These are phyloP conservation scores for Nigrograna mackinnonii DNA, from an alignment of 2,329 filamentous ascomycete genomes.

Conservation along the genomic window DNA sequence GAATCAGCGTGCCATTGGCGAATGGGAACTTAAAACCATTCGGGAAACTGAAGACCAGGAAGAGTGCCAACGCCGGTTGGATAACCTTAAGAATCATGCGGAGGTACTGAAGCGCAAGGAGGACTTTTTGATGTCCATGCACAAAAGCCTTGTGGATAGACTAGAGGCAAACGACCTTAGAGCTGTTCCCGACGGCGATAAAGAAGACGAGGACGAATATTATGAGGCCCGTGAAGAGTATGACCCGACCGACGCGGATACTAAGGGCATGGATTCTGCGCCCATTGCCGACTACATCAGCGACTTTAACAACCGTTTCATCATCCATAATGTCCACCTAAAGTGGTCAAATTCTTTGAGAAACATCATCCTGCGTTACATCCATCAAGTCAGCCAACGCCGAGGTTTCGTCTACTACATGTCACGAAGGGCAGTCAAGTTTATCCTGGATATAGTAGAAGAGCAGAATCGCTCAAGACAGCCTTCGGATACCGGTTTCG, in stretches of 20 bases:
- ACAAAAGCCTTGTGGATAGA: constrained; percentile 60
- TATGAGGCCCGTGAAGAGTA: constrained; percentile 59
- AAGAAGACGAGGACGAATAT: constrained; percentile 48
- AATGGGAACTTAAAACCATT: constrained; percentile 69
- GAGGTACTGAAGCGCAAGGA: constrained; percentile 61
- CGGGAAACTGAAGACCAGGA: constrained; percentile 57
- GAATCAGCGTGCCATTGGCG: constrained; percentile 73
- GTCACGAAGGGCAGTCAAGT: constrained; percentile 92
- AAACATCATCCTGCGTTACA: constrained; percentile 96
- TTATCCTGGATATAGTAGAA: constrained; percentile 96
- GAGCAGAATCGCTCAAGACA: constrained; percentile 74
- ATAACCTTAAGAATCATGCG: constrained; percentile 59
- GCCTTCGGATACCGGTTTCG: constrained; percentile 27
- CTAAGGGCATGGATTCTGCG: constrained; percentile 63
- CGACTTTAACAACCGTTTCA: constrained; percentile 97
- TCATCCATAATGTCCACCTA: constrained; percentile 94
- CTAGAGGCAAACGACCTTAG: constrained; percentile 61
- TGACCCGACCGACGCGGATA: constrained; percentile 49
- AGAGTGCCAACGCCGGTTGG: constrained; percentile 59
- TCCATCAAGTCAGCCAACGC: constrained; percentile 94
- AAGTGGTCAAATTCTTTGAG: constrained; percentile 98
- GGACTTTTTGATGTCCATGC: constrained; percentile 61
- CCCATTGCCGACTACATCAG: constrained; percentile 81
- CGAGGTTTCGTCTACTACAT: constrained; percentile 98
- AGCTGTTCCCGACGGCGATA: constrained; percentile 47